Percentiles rank a stretch among this genome's conserved stretches.
phyloP scores from a whole-genome alignment of 176 grass and related monocot species.

The Oropetium thomaeum region DNA sequence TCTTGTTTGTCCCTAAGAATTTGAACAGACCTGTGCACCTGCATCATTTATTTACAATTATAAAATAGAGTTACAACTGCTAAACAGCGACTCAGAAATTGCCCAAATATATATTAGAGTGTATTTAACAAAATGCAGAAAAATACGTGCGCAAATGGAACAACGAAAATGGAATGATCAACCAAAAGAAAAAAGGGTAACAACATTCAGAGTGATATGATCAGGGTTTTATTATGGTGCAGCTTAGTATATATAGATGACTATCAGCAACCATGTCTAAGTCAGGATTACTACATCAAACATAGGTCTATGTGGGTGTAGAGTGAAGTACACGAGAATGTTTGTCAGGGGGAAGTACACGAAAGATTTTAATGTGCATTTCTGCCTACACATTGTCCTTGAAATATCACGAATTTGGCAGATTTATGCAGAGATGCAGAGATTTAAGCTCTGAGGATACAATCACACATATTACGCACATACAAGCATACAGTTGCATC shows the following conservation, averaged over 20 bases:
- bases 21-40: constrained; percentile 91
- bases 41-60: constrained; percentile 24
- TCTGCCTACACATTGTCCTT: not conserved
- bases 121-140: not conserved
- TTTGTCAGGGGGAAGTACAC: constrained; percentile 6
- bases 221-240: not conserved
- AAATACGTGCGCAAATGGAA: not conserved
- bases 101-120: constrained; percentile 2
- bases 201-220: not conserved
- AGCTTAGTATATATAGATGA: constrained; percentile 21
- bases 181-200: not conserved
- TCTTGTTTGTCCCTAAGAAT: constrained; percentile 97
- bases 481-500: not conserved
- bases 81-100: not conserved
- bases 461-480: not conserved
- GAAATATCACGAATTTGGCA: not conserved
- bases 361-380: not conserved
- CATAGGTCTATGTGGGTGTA: not conserved
- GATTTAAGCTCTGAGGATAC: not conserved
- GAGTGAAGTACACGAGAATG: not conserved
- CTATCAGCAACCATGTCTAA: not conserved
- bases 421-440: not conserved
- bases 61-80: not conserved
- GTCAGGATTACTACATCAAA: not conserved
- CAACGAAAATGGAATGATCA: not conserved